These are phyloP conservation scores for Globisporangium lucens DNA, from an alignment of 352 stramenopile genomes.

Conservation along the genomic window DNA sequence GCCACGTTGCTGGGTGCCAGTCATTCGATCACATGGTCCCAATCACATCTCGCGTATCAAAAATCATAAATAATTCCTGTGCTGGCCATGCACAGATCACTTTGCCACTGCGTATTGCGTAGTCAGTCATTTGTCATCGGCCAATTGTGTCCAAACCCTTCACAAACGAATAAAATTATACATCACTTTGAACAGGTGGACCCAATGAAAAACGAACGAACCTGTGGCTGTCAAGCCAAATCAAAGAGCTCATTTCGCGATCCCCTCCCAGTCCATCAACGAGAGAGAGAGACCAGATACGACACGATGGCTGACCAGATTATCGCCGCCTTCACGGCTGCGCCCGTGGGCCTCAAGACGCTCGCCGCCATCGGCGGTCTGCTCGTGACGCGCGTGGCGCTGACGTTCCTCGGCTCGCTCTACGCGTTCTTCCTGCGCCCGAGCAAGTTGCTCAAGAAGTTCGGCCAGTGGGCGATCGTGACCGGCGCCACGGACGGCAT, in stretches of 20 bases:
- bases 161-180: background rate
- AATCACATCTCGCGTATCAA: background rate
- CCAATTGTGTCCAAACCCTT: background rate
- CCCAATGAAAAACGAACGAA: background rate
- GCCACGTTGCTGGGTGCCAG: background rate
- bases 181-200: background rate
- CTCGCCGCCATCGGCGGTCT: conserved; percentile 42
- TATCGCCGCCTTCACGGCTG: conserved; percentile 22
- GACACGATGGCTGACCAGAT: conserved; percentile 9
- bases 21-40: background rate
- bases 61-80: background rate
- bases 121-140: background rate
- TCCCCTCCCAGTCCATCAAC: background rate
- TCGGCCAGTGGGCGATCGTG: conserved; percentile 97
- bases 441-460: conserved; percentile 91
- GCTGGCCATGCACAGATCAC: background rate
- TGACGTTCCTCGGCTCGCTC: conserved; percentile 47
- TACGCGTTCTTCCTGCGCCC: conserved; percentile 93
- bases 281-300: too few relatives aligned
- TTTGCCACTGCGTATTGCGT: background rate
- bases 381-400: conserved; percentile 46
- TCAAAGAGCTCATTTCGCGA: conserved; percentile 3
- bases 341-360: conserved; percentile 42
- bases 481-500: conserved; percentile 96
- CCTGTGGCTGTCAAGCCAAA: conserved; percentile 5